Evolutionary conservation across 495 filamentous ascomycete species (phyloP).

Genomic region (Parmelia sp.): DNA sequence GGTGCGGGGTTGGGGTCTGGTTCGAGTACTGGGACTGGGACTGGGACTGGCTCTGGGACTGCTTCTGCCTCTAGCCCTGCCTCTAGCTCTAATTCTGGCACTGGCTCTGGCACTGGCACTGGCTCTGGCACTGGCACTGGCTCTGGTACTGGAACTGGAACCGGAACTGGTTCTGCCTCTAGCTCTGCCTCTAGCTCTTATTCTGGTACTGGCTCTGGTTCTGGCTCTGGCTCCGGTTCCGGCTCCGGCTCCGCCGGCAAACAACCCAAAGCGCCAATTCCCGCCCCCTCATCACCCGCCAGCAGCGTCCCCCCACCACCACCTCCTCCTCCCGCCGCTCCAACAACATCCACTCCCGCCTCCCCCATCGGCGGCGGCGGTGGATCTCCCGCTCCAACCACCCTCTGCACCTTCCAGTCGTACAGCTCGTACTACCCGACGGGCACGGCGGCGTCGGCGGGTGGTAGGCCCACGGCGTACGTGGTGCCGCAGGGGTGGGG

Average conservation of each 20-base stretch:
- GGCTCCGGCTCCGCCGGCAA: neutral
- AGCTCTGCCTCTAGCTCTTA: no score
- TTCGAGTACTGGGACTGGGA: neutral
- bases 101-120: neutral
- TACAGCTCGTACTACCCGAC: neutral
- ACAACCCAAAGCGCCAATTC: neutral
- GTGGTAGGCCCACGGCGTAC: neutral
- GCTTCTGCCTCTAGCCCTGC: neutral
- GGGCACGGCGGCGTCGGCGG: neutral
- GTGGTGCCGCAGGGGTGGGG: constrained; percentile 2
- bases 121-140: neutral
- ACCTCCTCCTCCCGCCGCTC: neutral
- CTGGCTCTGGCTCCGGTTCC: no score
- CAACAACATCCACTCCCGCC: neutral
- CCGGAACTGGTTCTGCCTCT: no score
- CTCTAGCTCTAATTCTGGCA: neutral
- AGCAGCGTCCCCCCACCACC: neutral
- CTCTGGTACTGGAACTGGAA: no score
- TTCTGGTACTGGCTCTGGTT: no score
- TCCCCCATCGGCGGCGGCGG: neutral
- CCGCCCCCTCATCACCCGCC: neutral
- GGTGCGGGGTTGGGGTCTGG: constrained; percentile 4
- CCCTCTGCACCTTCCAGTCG: constrained; percentile 2
- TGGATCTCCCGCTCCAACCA: neutral
- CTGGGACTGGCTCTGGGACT: neutral